phyloP scores from a whole-genome alignment of 257 asterid genomes.

The Marsdenia floribunda region DNA sequence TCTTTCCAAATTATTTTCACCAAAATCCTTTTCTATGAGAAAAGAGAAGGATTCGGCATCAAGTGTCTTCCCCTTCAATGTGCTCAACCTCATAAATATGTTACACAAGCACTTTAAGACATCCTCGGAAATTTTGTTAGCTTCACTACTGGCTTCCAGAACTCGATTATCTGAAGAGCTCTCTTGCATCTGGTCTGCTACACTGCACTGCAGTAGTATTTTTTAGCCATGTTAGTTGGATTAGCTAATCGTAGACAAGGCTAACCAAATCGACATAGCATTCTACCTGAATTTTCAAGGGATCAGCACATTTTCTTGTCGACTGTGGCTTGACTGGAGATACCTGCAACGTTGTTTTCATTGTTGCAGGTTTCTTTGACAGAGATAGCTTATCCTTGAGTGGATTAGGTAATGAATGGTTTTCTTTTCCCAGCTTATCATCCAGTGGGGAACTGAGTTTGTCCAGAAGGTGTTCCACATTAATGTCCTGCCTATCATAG shows the following conservation, averaged over 20 bases:
- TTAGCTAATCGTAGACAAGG: not conserved
- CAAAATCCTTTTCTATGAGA: constrained; percentile 19
- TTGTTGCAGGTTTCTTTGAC: constrained; percentile 22
- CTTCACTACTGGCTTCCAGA: constrained; percentile 42
- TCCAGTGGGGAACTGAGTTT: constrained; percentile 16
- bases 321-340: constrained; percentile 32
- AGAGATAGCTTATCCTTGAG: constrained; percentile 23
- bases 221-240: constrained; percentile 15
- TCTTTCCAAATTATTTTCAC: constrained; percentile 24
- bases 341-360: constrained; percentile 22
- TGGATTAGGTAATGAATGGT: constrained; percentile 22
- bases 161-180: constrained; percentile 42
- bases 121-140: constrained; percentile 55
- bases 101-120: constrained; percentile 61
- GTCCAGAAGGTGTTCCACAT: constrained; percentile 24
- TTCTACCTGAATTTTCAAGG: constrained; percentile 43
- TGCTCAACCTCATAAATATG: constrained; percentile 54
- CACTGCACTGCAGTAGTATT: constrained; percentile 49
- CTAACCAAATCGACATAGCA: not conserved
- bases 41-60: constrained; percentile 44
- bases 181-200: constrained; percentile 55
- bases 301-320: constrained; percentile 28
- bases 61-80: constrained; percentile 55
- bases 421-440: constrained; percentile 29
- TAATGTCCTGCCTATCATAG: constrained; percentile 14